Percentiles rank a stretch among this genome's conserved stretches.
Conservation (phyloP, 495 filamentous ascomycete genomes). For the Clohesyomyces aquaticus region DNA sequence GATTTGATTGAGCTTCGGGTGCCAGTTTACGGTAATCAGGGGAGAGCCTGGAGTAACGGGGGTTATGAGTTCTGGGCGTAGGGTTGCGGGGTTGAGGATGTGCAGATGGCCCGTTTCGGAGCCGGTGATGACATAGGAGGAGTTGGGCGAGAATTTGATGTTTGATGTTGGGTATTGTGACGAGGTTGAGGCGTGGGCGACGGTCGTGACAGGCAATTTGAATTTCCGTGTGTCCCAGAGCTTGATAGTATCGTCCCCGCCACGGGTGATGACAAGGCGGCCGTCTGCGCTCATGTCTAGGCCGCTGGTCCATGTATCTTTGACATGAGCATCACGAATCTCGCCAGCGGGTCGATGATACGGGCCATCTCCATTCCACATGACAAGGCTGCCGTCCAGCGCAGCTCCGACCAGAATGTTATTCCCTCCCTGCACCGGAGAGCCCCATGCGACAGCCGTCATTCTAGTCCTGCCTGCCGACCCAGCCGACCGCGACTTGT, state of each 20-base stretch:
- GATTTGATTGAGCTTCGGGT: slow-evolving; percentile 93
- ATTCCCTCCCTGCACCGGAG: slow-evolving; percentile 70
- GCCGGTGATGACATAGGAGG: slow-evolving; percentile 82
- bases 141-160: slow-evolving; percentile 85
- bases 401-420: slow-evolving; percentile 85
- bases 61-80: slow-evolving; percentile 80
- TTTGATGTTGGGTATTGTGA: slow-evolving; percentile 79
- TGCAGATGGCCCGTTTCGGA: slow-evolving; percentile 85
- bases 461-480: slow-evolving; percentile 90
- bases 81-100: slow-evolving; percentile 88
- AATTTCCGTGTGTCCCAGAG: slow-evolving; percentile 98
- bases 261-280: slow-evolving; percentile 82
- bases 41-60: slow-evolving; percentile 81
- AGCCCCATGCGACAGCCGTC: slow-evolving; percentile 91
- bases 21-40: slow-evolving; percentile 86
- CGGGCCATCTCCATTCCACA: slow-evolving; percentile 89
- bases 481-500: slow-evolving; percentile 84
- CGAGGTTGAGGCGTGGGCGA: slow-evolving; percentile 81
- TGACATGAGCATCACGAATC: slow-evolving; percentile 78
- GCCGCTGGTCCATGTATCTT: slow-evolving; percentile 89
- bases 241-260: slow-evolving; percentile 82
- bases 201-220: slow-evolving; percentile 78
- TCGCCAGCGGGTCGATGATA: slow-evolving; percentile 85
- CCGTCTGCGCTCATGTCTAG: slow-evolving; percentile 92
- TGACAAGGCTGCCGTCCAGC: slow-evolving; percentile 85